A percentile compares a stretch with the other conserved stretches of the same genome.
Evolutionary conservation across 495 filamentous ascomycete species (phyloP).

Genomic region (Annulohypoxylon maeteangense): DNA sequence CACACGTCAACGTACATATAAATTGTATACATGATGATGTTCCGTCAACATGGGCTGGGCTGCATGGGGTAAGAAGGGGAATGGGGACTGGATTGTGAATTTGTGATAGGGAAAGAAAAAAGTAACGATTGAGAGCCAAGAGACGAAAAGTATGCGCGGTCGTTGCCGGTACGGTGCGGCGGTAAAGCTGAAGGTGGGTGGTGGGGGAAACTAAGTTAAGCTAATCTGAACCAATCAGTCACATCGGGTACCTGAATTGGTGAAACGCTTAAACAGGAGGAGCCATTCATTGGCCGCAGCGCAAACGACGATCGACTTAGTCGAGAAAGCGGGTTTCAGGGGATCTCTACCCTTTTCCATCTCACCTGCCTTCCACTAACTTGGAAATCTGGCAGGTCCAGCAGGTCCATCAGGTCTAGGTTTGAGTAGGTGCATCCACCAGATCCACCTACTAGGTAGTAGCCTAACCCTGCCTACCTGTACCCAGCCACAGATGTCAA

Average conservation of each 20-base stretch:
- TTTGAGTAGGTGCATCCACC: neutral
- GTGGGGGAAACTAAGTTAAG: slow-evolving; percentile 27
- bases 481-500: slow-evolving; percentile 30
- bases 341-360: slow-evolving; percentile 17
- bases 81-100: slow-evolving; percentile 15
- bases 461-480: neutral
- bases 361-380: neutral
- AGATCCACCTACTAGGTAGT: neutral
- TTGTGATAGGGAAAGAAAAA: neutral
- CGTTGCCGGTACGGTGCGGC: slow-evolving; percentile 29
- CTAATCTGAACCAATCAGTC: slow-evolving; percentile 34
- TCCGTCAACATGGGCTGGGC: neutral
- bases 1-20: slow-evolving; percentile 2
- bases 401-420: slow-evolving; percentile 10
- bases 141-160: slow-evolving; percentile 28
- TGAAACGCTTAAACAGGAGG: slow-evolving; percentile 29
- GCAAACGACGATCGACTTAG: slow-evolving; percentile 26
- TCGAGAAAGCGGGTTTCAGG: slow-evolving; percentile 41
- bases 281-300: slow-evolving; percentile 30
- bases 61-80: neutral
- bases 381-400: slow-evolving; percentile 7
- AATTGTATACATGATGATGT: neutral
- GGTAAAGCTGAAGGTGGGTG: slow-evolving; percentile 35
- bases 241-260: slow-evolving; percentile 42
- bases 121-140: slow-evolving; percentile 13